Evolutionary conservation across 176 grass and related monocot species (phyloP), one percentile per base, ranked within the genome.

Genomic region (Oryza meyeriana): DNA sequence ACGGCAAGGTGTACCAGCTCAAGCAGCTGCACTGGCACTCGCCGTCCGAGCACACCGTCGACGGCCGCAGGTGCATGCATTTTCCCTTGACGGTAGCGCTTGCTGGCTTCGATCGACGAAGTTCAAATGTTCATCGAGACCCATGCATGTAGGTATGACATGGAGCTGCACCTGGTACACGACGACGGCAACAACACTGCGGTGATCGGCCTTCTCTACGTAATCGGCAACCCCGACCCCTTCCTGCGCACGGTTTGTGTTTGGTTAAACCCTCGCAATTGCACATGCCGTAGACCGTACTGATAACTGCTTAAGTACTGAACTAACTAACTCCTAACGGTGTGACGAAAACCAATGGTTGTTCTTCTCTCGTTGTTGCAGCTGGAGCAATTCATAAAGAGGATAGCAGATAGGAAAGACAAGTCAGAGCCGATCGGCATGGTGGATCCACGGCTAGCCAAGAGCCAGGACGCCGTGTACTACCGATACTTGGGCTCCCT

Each of bases 141-240:
- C 13, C 12, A 3, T 8, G 39, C 41, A 85, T 22, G 20, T 6
- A 55, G 85, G 62, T 97, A 93, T 44, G 47, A 69, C 11, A 38
- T 97, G 84, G 94, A 97, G 89, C 17, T 94, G 72, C 94, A 97
- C 71, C 52, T 97, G 85, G 85, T 97, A 66, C 94, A 97, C 71
- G 0, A 85, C 69, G 91, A 25, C 70, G 48, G 69, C 6, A 36
- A 84, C 1, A 89, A 87, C 39, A 58, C 69, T 0, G 92, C 90
- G 9, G 90, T 92, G 59, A 57, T 92, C 69, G 90, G 88, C 26
- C 3, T 89, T 61, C 64, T 97, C 29, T 97, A 94, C 69, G 25
- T 57, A 6, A 16, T 78, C 4, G 95, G 95, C 33, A 3, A 3
- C 5, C 36, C 12, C 25, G 92, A 97, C 76, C 16, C 74, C 12